Percentiles rank a stretch among this genome's conserved stretches.
Conservation (phyloP, 495 filamentous ascomycete genomes). For the Penicillium riverlandense region DNA sequence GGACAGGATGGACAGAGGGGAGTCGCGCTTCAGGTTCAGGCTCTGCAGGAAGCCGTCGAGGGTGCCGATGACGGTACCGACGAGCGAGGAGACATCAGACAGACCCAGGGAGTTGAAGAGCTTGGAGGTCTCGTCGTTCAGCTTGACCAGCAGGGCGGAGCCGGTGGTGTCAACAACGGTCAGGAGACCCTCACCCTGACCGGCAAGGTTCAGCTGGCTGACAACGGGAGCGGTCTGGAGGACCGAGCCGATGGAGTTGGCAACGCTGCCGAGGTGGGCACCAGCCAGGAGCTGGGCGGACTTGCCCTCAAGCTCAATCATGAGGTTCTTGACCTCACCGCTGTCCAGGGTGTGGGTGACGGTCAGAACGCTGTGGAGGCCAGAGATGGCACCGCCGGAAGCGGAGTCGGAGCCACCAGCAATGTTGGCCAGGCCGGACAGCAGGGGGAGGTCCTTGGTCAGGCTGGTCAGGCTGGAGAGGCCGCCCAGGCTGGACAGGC, state of each 20-base stretch:
- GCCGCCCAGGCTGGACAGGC: background rate
- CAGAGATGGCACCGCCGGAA: background rate
- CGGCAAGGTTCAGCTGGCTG: slow-evolving; percentile 10
- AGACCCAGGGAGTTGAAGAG: slow-evolving; percentile 45
- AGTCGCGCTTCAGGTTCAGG: too few relatives aligned
- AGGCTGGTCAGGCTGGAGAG: too few relatives aligned
- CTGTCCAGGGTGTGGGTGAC: slow-evolving; percentile 7
- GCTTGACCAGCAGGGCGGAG: slow-evolving; percentile 3
- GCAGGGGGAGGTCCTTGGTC: too few relatives aligned
- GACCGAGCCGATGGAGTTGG: slow-evolving; percentile 9
- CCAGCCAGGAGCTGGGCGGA: slow-evolving; percentile 6
- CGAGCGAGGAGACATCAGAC: slow-evolving; percentile 59
- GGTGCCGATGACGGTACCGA: slow-evolving; percentile 13
- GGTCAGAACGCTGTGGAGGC: slow-evolving; percentile 6
- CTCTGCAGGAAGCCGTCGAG: slow-evolving; percentile 1
- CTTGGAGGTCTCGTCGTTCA: slow-evolving; percentile 8
- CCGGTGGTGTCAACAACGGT: background rate
- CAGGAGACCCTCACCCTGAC: slow-evolving; percentile 9
- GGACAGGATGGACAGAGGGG: background rate
- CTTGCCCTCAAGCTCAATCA: slow-evolving; percentile 13
- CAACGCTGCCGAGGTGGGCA: slow-evolving; percentile 9
- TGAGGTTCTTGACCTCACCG: slow-evolving; percentile 6
- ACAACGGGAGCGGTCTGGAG: slow-evolving; percentile 4
- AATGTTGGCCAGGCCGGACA: too few relatives aligned
- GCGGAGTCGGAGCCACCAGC: background rate